Evolutionary conservation across 2,329 filamentous ascomycete genomes (phyloP).

Genomic region (Rutstroemia sp.): DNA sequence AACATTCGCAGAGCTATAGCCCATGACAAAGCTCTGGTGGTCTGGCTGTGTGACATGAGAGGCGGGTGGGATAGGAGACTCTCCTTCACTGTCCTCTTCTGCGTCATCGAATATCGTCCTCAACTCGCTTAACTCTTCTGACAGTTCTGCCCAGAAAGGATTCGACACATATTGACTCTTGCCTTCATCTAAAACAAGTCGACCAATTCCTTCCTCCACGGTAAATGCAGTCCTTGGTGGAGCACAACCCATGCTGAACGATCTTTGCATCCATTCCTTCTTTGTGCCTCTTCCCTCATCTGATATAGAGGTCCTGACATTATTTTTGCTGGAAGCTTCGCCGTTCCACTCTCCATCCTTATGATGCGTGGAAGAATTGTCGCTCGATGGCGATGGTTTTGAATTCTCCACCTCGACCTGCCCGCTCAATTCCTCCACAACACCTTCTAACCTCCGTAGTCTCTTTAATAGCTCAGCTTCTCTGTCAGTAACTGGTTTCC

Average conservation of each 20-base stretch:
- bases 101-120: slow-evolving; percentile 26
- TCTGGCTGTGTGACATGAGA: slow-evolving; percentile 52
- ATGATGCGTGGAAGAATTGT: slow-evolving; percentile 14
- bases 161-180: slow-evolving; percentile 68
- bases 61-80: slow-evolving; percentile 27
- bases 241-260: slow-evolving; percentile 19
- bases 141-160: slow-evolving; percentile 67
- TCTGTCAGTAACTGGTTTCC: slow-evolving; percentile 50
- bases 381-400: slow-evolving; percentile 23
- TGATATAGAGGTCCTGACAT: slow-evolving; percentile 19
- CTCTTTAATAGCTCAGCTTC: slow-evolving; percentile 66
- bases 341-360: slow-evolving; percentile 17
- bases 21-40: slow-evolving; percentile 66
- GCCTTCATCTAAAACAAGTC: slow-evolving; percentile 62
- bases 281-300: slow-evolving; percentile 23
- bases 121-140: slow-evolving; percentile 40
- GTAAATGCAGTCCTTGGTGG: slow-evolving; percentile 20
- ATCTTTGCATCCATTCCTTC: slow-evolving; percentile 20
- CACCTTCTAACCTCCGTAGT: slow-evolving; percentile 65
- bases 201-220: slow-evolving; percentile 45
- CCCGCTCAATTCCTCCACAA: slow-evolving; percentile 62
- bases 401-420: slow-evolving; percentile 39
- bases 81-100: slow-evolving; percentile 22
- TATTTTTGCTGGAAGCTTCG: not conserved
- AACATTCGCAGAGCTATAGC: slow-evolving; percentile 63